Evolutionary conservation across 208 protist genomes (phyloP), one percentile per base, ranked within the genome.

Genomic region (Strigomonas culicis): DNA sequence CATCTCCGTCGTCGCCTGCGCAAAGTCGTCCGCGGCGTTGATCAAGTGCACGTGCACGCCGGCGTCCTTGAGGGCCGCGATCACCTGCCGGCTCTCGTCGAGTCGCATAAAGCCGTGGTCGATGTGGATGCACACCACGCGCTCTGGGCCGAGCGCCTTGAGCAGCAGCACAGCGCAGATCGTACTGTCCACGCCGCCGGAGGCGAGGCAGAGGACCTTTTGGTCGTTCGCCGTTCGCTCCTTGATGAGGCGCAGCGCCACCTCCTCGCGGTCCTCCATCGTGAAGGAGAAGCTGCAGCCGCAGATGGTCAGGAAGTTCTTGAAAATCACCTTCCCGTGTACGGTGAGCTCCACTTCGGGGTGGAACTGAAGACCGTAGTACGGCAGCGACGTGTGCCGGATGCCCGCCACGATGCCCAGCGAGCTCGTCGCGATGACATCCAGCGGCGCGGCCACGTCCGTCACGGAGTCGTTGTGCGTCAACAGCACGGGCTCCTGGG

Each of bases 61-160:
- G 0, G 86, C 69, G 0, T 58, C 77, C 28, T 61, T 36, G 4
- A 99, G 79, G 8, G 94, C 96, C 2, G 74, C 74, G 7, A 94
- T 68, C n/a, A 94, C 87, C 46, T 93, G 59, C 52, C 57, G 67
- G 51, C 85, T 96, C 71, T 99, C 98, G 27, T 94, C 43, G 47
- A 88, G 73, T 19, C 98, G 84, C 97, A 99, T 99, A 72, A 99
- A 99, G 24, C 98, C 98, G 76, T 99, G 97, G 70, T 99, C 97
- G 46, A 99, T 94, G 77, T 99, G 97, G n/a, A 99, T 67, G 44
- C 95, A 97, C n/a, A 95, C 70, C 10, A 99, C 88, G 17, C 93
- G 79, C 51, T 98, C 92, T 4, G 91, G 78, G 6, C 96, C 97
- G 17, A 99, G 51, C 4, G 98, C 98, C 75, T 98, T 97, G 22